These are phyloP conservation scores for Haematococcus lacustris DNA, from an alignment of 139 green algal genomes.

Conservation along the genomic window DNA sequence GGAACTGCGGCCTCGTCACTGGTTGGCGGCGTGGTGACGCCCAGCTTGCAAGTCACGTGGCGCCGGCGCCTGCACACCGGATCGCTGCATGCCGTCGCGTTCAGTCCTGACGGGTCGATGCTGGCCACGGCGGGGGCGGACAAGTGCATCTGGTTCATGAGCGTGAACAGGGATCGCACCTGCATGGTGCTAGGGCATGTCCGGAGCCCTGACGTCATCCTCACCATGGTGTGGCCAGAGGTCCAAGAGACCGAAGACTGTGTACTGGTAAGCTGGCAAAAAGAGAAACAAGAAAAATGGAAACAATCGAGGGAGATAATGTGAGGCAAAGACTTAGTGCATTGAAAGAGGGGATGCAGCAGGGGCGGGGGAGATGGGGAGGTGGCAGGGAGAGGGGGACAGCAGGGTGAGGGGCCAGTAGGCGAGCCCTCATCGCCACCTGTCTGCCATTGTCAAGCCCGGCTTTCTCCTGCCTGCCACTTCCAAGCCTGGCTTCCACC, in stretches of 20 bases:
- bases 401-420: too few species aligned
- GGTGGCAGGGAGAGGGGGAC: too few species aligned
- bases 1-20: background rate
- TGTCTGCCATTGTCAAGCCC: too few species aligned
- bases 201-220: constrained; percentile 6
- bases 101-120: constrained; percentile 20
- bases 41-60: constrained; percentile 18
- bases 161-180: constrained; percentile 2
- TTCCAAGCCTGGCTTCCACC: too few species aligned
- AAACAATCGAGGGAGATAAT: too few species aligned
- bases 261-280: constrained; percentile 18
- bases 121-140: constrained; percentile 18
- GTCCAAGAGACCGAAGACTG: constrained; percentile 14
- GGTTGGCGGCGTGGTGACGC: background rate
- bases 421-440: too few species aligned
- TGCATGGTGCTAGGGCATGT: constrained; percentile 14
- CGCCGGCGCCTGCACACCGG: constrained; percentile 17
- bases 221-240: constrained; percentile 17
- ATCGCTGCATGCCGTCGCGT: constrained; percentile 9
- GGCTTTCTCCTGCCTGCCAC: too few species aligned
- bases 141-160: constrained; percentile 18
- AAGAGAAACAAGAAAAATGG: too few species aligned
- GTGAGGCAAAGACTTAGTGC: too few species aligned
- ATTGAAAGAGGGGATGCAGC: too few species aligned
- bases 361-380: too few species aligned